These are phyloP conservation scores for Ailanthus altissimus DNA, from an alignment of 345 rosid species.

Conservation along the genomic window DNA sequence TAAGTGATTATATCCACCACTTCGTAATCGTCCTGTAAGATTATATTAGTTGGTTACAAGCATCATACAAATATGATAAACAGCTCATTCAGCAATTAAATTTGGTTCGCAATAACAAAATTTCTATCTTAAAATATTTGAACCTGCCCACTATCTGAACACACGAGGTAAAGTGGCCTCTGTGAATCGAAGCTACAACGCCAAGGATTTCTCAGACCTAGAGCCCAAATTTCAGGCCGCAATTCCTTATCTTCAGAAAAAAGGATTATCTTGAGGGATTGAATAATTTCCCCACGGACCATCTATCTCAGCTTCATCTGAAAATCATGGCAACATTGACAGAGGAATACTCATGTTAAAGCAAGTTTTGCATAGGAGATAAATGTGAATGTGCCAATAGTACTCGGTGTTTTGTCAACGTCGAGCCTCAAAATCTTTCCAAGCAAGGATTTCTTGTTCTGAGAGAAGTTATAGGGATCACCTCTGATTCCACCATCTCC, in stretches of 20 bases:
- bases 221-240: conserved; percentile 72
- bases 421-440: conserved; percentile 94
- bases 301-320: conserved; percentile 52
- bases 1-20: conserved; percentile 54
- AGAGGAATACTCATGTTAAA: too few species aligned
- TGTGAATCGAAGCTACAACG: conserved; percentile 75
- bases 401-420: conserved; percentile 70
- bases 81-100: too few species aligned
- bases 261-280: conserved; percentile 69
- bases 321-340: background rate
- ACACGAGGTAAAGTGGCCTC: conserved; percentile 67
- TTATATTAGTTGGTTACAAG: too few species aligned
- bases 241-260: conserved; percentile 43
- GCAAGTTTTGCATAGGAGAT: too few species aligned
- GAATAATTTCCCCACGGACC: conserved; percentile 77
- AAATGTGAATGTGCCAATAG: background rate
- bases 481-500: conserved; percentile 83
- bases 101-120: too few species aligned
- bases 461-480: conserved; percentile 82
- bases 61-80: background rate
- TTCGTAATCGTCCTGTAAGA: conserved; percentile 48
- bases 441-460: conserved; percentile 87
- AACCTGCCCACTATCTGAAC: conserved; percentile 89
- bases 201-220: conserved; percentile 71
- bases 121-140: too few species aligned